Conservation (phyloP, 768 basidiomycete species). For the Asterophora lycoperdoides region DNA sequence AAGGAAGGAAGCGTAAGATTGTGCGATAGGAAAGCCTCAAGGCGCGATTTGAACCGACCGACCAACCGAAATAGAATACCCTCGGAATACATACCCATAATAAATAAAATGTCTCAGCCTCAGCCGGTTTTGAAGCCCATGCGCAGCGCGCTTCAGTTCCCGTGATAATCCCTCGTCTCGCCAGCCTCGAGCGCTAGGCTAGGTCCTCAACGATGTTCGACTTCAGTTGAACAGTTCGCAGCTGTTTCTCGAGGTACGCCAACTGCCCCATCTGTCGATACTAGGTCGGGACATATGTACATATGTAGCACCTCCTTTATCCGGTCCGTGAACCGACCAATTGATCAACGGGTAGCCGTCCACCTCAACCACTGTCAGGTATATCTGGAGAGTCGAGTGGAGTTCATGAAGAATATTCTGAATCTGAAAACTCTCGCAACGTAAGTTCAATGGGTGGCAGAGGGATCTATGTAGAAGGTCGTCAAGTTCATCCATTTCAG, state of each 20-base stretch:
- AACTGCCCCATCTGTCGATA: slow-evolving; percentile 31
- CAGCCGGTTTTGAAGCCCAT: slow-evolving; percentile 19
- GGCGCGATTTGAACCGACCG: too few species aligned
- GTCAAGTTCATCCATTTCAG: slow-evolving; percentile 29
- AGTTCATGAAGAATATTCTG: slow-evolving; percentile 30
- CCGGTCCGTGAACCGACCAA: slow-evolving; percentile 33
- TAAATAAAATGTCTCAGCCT: background rate
- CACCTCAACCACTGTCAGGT: slow-evolving; percentile 24
- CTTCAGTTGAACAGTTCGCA: slow-evolving; percentile 26
- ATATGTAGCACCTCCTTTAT: slow-evolving; percentile 29
- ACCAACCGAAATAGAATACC: too few species aligned
- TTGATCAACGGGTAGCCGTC: slow-evolving; percentile 38
- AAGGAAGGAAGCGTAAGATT: too few species aligned
- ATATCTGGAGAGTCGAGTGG: slow-evolving; percentile 25
- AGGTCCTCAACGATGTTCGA: slow-evolving; percentile 30
- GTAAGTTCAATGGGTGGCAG: slow-evolving; percentile 34
- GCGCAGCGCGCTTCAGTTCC: slow-evolving; percentile 21
- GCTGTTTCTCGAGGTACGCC: slow-evolving; percentile 38
- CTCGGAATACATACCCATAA: too few species aligned
- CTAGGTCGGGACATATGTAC: slow-evolving; percentile 30
- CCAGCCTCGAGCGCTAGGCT: slow-evolving; percentile 28
- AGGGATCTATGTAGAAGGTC: slow-evolving; percentile 30
- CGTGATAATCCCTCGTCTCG: slow-evolving; percentile 22
- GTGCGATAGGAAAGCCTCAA: too few species aligned
- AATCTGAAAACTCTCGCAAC: slow-evolving; percentile 22